These are phyloP conservation scores for Plenodomus lindquistii DNA, from an alignment of 2,329 filamentous ascomycete species.

Conservation along the genomic window DNA sequence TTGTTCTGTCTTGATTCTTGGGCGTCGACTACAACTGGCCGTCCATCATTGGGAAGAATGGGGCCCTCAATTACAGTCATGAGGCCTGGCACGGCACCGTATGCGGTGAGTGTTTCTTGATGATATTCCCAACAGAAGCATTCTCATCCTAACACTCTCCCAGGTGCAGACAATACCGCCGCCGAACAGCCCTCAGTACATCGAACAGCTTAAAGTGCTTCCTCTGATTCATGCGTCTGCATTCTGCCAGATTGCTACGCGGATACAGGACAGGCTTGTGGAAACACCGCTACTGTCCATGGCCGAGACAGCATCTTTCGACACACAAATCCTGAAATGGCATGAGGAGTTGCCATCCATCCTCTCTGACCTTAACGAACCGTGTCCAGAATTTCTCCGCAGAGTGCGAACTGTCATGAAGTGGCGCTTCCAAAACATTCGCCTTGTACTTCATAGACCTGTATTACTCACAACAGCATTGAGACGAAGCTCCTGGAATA, in stretches of 20 bases:
- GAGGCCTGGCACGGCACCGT: conserved; percentile 38
- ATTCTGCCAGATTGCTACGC: conserved; percentile 78
- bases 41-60: conserved; percentile 47
- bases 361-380: conserved; percentile 54
- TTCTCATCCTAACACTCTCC: conserved; percentile 5
- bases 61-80: conserved; percentile 45
- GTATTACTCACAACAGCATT: conserved; percentile 67
- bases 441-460: conserved; percentile 75
- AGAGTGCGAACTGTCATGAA: conserved; percentile 76
- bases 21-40: conserved; percentile 49
- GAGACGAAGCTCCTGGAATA: conserved; percentile 57
- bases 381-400: conserved; percentile 71
- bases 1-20: conserved; percentile 51
- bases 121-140: background rate
- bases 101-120: conserved; percentile 27
- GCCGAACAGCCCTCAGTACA: conserved; percentile 41
- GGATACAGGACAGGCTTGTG: conserved; percentile 75
- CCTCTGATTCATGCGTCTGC: conserved; percentile 76
- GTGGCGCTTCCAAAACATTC: conserved; percentile 79
- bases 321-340: conserved; percentile 72
- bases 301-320: conserved; percentile 68
- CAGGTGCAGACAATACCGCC: conserved; percentile 29
- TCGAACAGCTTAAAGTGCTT: conserved; percentile 66
- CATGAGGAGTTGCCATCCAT: conserved; percentile 67
- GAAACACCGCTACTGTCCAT: conserved; percentile 68